Conservation (phyloP, 805 yeast species). For the Huiozyma naganishii region DNA sequence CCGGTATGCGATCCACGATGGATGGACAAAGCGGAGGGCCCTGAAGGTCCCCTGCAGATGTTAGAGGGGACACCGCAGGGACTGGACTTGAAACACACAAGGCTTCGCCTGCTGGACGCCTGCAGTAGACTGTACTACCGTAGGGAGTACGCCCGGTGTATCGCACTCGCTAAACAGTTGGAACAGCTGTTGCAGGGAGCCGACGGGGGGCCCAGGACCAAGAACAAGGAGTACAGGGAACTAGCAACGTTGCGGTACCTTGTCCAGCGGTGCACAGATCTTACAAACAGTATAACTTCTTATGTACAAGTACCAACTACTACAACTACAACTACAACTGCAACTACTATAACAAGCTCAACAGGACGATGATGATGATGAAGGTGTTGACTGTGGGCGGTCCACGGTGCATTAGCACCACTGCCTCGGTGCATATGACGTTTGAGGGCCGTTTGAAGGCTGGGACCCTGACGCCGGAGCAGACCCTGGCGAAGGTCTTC, state of each 20-base stretch:
- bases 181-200: not conserved
- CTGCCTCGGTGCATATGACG: slow-evolving; percentile 10
- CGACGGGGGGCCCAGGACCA: slow-evolving; percentile 22
- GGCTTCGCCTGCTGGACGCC: slow-evolving; percentile 45
- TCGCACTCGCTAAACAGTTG: slow-evolving; percentile 29
- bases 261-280: slow-evolving; percentile 5
- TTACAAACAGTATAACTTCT: too few species aligned
- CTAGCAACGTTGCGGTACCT: slow-evolving; percentile 36
- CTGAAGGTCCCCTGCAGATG: not conserved
- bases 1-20: slow-evolving; percentile 29
- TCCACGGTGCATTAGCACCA: not conserved
- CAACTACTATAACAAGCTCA: too few species aligned
- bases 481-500: slow-evolving; percentile 39
- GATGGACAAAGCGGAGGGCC: slow-evolving; percentile 10
- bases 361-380: too few species aligned
- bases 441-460: slow-evolving; percentile 29
- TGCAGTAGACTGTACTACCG: slow-evolving; percentile 54
- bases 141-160: slow-evolving; percentile 42
- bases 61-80: not conserved
- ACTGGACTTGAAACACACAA: slow-evolving; percentile 38
- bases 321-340: too few species aligned
- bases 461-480: slow-evolving; percentile 31
- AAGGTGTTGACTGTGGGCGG: too few species aligned
- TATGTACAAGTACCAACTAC: too few species aligned
- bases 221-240: slow-evolving; percentile 34